A percentile compares a stretch with the other conserved stretches of the same genome.
Evolutionary conservation across 2,329 filamentous ascomycete species (phyloP).

Genomic region (Apiospora rasikravindrae): DNA sequence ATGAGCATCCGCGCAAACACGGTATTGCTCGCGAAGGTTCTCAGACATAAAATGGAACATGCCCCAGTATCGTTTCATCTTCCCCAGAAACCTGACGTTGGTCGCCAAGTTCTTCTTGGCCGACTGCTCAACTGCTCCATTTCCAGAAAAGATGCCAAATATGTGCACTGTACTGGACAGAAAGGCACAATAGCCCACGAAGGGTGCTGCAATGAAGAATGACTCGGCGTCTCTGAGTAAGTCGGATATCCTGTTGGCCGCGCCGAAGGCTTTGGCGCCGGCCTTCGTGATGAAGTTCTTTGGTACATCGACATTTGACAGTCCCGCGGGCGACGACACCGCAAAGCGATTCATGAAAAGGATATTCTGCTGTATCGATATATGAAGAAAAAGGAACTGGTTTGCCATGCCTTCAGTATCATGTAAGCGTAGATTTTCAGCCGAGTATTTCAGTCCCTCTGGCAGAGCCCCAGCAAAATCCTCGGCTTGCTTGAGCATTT

Average conservation of each 20-base stretch:
- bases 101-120: constrained; percentile 85
- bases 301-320: constrained; percentile 73
- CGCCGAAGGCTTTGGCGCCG: constrained; percentile 76
- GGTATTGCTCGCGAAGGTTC: constrained; percentile 87
- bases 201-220: constrained; percentile 84
- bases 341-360: constrained; percentile 91
- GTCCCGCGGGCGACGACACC: constrained; percentile 69
- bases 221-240: constrained; percentile 81
- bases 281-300: constrained; percentile 79
- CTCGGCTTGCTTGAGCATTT: constrained; percentile 73
- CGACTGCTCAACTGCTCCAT: constrained; percentile 72
- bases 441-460: constrained; percentile 71
- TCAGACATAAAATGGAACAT: constrained; percentile 98
- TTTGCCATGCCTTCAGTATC: constrained; percentile 85
- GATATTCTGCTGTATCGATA: constrained; percentile 86
- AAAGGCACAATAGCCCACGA: constrained; percentile 94
- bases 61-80: constrained; percentile 98
- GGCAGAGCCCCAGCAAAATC: constrained; percentile 74
- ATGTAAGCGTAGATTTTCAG: constrained; percentile 84
- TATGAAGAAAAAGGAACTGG: constrained; percentile 91
- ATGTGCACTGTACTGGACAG: constrained; percentile 94
- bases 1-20: constrained; percentile 81
- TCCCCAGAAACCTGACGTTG: constrained; percentile 88
- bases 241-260: constrained; percentile 85
- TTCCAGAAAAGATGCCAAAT: constrained; percentile 87